A percentile compares a stretch with the other conserved stretches of the same genome.
Evolutionary conservation across 768 basidiomycete species (phyloP).

Genomic region (Hortiboletus campestris): DNA sequence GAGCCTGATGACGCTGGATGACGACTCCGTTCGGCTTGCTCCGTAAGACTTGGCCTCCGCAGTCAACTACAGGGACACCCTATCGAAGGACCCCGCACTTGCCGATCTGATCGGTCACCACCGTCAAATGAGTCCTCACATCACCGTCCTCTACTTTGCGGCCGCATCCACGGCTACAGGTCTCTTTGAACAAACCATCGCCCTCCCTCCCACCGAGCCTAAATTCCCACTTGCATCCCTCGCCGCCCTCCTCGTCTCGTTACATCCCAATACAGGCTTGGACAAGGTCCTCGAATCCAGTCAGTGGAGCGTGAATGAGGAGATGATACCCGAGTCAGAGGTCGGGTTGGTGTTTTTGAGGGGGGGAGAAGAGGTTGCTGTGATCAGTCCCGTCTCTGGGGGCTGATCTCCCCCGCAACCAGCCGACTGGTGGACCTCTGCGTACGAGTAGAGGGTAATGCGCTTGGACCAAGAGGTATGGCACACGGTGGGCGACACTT

Average conservation of each 20-base stretch:
- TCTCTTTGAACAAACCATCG: constrained; percentile 50
- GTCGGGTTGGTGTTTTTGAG: constrained; percentile 39
- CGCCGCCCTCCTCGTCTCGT: constrained; percentile 47
- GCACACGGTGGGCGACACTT: background rate
- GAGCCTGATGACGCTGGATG: background rate
- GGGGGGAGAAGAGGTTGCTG: constrained; percentile 75
- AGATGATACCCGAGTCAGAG: constrained; percentile 69
- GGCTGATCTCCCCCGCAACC: constrained; percentile 52
- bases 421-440: no score
- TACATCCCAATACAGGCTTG: constrained; percentile 52
- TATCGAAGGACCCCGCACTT: no score
- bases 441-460: background rate
- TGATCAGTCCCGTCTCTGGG: constrained; percentile 82
- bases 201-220: constrained; percentile 40
- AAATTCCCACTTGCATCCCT: constrained; percentile 49
- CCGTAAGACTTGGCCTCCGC: background rate
- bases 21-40: background rate
- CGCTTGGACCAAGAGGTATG: background rate
- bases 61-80: background rate
- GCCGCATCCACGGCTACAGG: constrained; percentile 71
- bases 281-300: constrained; percentile 54
- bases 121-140: constrained; percentile 12
- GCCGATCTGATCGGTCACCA: no score
- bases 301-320: constrained; percentile 78
- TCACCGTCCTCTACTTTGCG: constrained; percentile 54